Percentiles rank a stretch among this genome's conserved stretches.
Conservation (phyloP, 257 asterid genomes). For the Gentiana dahurica region DNA sequence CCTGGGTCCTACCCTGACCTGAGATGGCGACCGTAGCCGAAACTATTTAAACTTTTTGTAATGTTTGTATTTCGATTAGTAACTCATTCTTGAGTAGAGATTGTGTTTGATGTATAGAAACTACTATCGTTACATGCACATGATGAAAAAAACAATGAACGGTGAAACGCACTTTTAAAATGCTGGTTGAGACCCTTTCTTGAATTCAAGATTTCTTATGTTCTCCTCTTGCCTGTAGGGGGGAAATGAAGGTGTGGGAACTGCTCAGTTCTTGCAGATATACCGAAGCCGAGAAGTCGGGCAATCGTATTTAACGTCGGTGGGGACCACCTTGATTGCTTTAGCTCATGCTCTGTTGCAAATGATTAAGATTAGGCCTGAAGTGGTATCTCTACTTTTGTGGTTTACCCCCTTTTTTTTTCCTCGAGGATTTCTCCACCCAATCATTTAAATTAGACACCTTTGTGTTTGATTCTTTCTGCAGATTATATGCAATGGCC, state of each 20-base stretch:
- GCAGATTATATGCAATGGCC: slow-evolving; percentile 90
- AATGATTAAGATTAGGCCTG: slow-evolving; percentile 84
- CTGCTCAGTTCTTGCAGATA: slow-evolving; percentile 62
- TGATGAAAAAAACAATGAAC: too few relatives aligned
- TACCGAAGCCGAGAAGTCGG: slow-evolving; percentile 95
- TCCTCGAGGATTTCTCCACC: background rate
- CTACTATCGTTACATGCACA: too few relatives aligned
- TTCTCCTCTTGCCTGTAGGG: slow-evolving; percentile 37
- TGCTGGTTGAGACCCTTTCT: slow-evolving; percentile 5
- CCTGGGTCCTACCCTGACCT: too few relatives aligned
- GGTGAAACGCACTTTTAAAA: too few relatives aligned
- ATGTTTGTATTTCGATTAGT: too few relatives aligned
- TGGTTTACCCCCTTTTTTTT: background rate
- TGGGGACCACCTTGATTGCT: slow-evolving; percentile 80
- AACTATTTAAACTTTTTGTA: too few relatives aligned
- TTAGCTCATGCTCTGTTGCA: slow-evolving; percentile 75
- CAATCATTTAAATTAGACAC: background rate
- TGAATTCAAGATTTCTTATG: background rate
- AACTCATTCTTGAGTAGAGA: too few relatives aligned
- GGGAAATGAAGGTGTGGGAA: slow-evolving; percentile 28
- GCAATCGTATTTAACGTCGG: slow-evolving; percentile 77
- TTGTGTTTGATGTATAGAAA: too few relatives aligned
- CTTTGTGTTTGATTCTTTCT: background rate
- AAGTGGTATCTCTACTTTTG: slow-evolving; percentile 50
- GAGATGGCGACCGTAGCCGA: too few relatives aligned